Conservation (phyloP, 228 moss, liverwort and hornwort species). For the Sphagnum magellanicum region DNA sequence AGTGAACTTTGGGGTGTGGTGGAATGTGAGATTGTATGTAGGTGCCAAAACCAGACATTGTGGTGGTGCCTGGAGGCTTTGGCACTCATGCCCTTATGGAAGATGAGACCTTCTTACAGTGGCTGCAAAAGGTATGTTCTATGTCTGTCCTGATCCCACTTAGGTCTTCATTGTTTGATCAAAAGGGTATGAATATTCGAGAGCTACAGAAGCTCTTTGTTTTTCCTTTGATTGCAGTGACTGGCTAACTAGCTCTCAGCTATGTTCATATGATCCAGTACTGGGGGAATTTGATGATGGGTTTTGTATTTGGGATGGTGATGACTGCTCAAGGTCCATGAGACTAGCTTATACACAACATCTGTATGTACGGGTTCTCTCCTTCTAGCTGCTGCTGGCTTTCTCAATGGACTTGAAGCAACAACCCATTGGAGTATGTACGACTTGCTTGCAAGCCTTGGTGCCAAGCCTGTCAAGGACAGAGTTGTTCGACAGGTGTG, state of each 20-base stretch:
- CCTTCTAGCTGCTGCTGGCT: conserved; percentile 22
- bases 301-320: too few species aligned
- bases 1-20: too few species aligned
- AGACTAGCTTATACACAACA: conserved; percentile 23
- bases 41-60: conserved; percentile 45
- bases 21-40: not conserved
- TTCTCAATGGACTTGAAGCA: conserved; percentile 15
- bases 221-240: too few species aligned
- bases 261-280: too few species aligned
- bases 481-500: conserved; percentile 25
- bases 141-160: too few species aligned
- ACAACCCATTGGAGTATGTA: conserved; percentile 9
- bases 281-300: too few species aligned
- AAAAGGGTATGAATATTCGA: too few species aligned
- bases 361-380: conserved; percentile 34
- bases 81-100: conserved; percentile 21
- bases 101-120: conserved; percentile 38
- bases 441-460: conserved; percentile 7
- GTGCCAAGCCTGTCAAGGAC: conserved; percentile 6
- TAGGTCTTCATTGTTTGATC: too few species aligned
- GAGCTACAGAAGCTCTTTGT: too few species aligned
- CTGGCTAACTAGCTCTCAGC: too few species aligned
- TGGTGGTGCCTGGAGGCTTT: conserved; percentile 44
- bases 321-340: conserved; percentile 12
- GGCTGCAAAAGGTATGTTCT: conserved; percentile 41